These are phyloP conservation scores for Coprinopsis strossmayeri DNA, from an alignment of 768 basidiomycete genomes.

Conservation along the genomic window DNA sequence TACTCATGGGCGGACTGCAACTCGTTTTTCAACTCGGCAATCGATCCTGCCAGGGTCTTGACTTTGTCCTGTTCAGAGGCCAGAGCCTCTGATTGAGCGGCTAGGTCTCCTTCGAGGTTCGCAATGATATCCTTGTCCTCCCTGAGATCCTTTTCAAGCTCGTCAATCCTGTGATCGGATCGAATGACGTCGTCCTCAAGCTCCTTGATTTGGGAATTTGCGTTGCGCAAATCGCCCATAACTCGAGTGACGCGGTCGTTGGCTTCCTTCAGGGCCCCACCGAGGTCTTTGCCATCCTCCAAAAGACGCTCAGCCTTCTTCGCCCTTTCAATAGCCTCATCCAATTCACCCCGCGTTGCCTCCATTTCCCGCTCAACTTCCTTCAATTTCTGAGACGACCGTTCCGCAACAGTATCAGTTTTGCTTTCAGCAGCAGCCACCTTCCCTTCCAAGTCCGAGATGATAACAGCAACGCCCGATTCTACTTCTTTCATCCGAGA, in stretches of 20 bases:
- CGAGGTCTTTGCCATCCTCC: conserved; percentile 61
- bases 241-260: conserved; percentile 53
- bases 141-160: conserved; percentile 50
- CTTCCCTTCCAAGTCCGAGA: conserved; percentile 58
- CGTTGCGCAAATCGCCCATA: conserved; percentile 52
- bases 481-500: conserved; percentile 69
- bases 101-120: conserved; percentile 40
- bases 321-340: conserved; percentile 52
- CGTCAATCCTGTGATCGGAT: conserved; percentile 45
- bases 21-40: conserved; percentile 36
- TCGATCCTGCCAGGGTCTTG: conserved; percentile 26
- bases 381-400: conserved; percentile 27
- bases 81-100: conserved; percentile 30
- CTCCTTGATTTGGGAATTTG: conserved; percentile 51
- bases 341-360: conserved; percentile 43
- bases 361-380: conserved; percentile 41
- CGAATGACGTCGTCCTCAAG: conserved; percentile 55
- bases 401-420: conserved; percentile 34
- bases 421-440: conserved; percentile 44
- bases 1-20: conserved; percentile 44
- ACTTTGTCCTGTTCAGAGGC: conserved; percentile 21
- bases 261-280: conserved; percentile 58
- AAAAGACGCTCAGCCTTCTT: conserved; percentile 59
- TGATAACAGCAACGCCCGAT: conserved; percentile 58
- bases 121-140: conserved; percentile 42